A percentile compares a stretch with the other conserved stretches of the same genome.
Evolutionary conservation across 2,329 filamentous ascomycete species (phyloP).

Genomic region (Apiospora pterosperma): DNA sequence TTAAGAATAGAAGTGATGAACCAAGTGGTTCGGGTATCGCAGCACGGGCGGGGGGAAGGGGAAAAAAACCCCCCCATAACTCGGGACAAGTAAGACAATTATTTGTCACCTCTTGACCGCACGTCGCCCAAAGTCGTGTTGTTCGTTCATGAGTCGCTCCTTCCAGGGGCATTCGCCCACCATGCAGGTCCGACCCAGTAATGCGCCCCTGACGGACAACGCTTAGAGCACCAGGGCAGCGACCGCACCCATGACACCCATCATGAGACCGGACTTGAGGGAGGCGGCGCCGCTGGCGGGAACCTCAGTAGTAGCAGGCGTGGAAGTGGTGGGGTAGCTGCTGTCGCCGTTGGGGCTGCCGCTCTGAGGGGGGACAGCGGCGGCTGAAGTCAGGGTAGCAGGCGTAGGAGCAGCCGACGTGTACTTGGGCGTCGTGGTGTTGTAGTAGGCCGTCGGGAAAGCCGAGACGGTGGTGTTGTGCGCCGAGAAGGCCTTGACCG

Average conservation of each 20-base stretch:
- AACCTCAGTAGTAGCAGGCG: conserved; percentile 10
- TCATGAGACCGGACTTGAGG: conserved; percentile 21
- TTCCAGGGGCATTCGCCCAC: background rate
- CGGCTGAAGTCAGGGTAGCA: conserved; percentile 8
- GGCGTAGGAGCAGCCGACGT: conserved; percentile 1
- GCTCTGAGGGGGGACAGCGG: conserved; percentile 3
- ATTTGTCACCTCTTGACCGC: background rate
- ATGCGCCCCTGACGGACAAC: background rate
- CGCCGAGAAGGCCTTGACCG: conserved; percentile 1
- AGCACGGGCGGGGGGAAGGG: background rate
- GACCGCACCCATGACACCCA: conserved; percentile 22
- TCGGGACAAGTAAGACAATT: background rate
- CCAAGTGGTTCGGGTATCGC: conserved; percentile 2
- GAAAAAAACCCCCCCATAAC: background rate
- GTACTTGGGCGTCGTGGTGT: conserved; percentile 5
- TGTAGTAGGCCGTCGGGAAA: conserved; percentile 5
- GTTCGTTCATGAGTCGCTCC: background rate
- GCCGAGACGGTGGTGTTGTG: conserved; percentile 7
- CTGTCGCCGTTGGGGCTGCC: background rate
- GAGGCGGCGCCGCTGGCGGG: conserved; percentile 17
- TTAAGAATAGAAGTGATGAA: conserved; percentile 2
- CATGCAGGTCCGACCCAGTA: background rate
- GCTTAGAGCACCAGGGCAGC: conserved; percentile 22
- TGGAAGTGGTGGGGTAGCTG: conserved; percentile 12
- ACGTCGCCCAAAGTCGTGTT: background rate